These are phyloP conservation scores for Kuraishia ogatae DNA, from an alignment of 805 yeast species.

Conservation along the genomic window DNA sequence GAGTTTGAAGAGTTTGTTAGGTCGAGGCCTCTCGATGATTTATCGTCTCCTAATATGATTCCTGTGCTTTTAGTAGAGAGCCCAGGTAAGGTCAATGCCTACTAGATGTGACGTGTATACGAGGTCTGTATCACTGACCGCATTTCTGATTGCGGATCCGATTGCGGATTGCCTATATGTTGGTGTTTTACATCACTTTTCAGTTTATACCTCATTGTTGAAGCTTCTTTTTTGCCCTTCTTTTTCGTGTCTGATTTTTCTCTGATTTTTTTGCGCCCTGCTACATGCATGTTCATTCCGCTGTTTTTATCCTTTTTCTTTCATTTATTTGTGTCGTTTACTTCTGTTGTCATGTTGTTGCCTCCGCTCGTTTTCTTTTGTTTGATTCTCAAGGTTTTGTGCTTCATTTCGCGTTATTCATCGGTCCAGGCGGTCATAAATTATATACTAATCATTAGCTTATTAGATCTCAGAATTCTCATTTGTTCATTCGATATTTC, in stretches of 20 bases:
- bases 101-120: conserved; percentile 1
- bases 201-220: no score
- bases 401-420: not conserved
- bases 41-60: not conserved
- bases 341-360: not conserved
- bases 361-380: no score
- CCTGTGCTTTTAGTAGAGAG: conserved; percentile 6
- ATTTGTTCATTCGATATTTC: not conserved
- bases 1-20: conserved; percentile 34
- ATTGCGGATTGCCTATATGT: no score
- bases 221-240: no score
- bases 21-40: not conserved
- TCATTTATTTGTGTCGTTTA: not conserved
- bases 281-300: not conserved
- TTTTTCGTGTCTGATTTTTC: not conserved
- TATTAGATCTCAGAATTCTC: conserved; percentile 4
- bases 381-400: not conserved
- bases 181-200: no score
- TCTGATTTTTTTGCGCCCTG: not conserved
- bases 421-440: not conserved
- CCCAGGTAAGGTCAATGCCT: conserved; percentile 7
- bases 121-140: not conserved
- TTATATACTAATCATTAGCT: not conserved
- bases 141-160: no score
- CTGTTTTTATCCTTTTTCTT: no score